Base-by-base conservation (phyloP, 176 grass and related monocot species). In the Zea luxurians region DNA sequence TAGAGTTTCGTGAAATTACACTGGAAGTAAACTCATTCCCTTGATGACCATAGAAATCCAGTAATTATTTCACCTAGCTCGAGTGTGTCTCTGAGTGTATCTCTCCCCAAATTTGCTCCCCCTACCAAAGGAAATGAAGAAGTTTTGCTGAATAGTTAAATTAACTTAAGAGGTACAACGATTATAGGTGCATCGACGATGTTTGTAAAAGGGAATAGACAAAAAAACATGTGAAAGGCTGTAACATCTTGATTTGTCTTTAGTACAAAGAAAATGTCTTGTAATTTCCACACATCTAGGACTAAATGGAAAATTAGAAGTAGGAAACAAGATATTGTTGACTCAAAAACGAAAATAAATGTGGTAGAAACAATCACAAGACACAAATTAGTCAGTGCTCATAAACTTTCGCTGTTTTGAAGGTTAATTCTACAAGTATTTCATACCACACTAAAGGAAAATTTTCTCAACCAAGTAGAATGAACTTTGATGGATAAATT, bases 21-120 rank as follows among this genome's bases (percentile, higher is more conserved):
- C n/a, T 97, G 70, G 91, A 93, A 88, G 93, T 97, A 77, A 75
- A 73, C 27, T 79, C 50, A 66, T 81, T 9, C 21, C 44, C 62
- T 10, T 12, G 41, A 74, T 80, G n/a, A 1, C 3, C 54, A 77
- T 57, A 35, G 35, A 72, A 11, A 76, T 3, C 40, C 75, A 44
- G n/a, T 21, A 13, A 40, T 37, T 36, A 27, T 27, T 50, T 67
- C 16, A 47, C 20, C 34, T 37, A 17, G 16, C 13, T 76, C 5
- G 53, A 35, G 18, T 76, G 13, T 48, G 11, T 54, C 27, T 27
- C 27, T 27, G 27, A 27, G 27, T 8, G 91, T 94, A 68, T 90
- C 27, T 94, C 80, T 97, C 95, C 69, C 95, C 95, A 88, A 97
- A 94, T 97, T 76, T 97, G 89, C 91, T 97, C 27, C 42, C 94